Base-by-base conservation (phyloP, 2,329 filamentous ascomycete species). In the Ophiobolus disseminans region DNA sequence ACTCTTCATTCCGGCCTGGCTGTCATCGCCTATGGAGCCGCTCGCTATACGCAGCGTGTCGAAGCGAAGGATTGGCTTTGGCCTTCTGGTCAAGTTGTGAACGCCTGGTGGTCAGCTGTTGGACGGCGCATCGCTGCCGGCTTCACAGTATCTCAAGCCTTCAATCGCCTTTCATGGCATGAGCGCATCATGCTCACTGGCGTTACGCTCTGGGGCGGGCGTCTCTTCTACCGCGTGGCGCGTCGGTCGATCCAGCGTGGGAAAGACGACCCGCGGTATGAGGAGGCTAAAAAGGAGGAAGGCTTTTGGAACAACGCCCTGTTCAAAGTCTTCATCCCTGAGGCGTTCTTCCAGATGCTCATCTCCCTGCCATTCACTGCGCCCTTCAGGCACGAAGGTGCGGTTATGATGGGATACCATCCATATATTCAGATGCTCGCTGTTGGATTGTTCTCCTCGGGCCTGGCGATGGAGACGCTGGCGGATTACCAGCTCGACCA, bases 61-160 rank as follows among this genome's bases (percentile, higher is more conserved):
- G 83, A 86, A 46, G 73, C 78, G n/a, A 86, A 86, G 59, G 83
- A 86, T 63, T 82, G 79, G 74, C 68, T 83, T 5, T 85, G 82
- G 82, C 80, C 82, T 1, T 70, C 75, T 3, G 80, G 75, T 2
- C 80, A 80, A 58, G 77, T 85, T 8, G 66, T 75, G 47, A 85
- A 84, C 61, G 82, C 81, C 5, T 86, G 83, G 83, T 85, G 82
- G 80, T 80, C 76, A 45, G 81, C 83, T 17, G 68, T 86, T 32
- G 82, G 82, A 11, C 73, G 76, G n/a, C 78, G 77, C 4, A 72
- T 83, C 9, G 70, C 75, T 46, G 73, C 77, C 22, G 76, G 78
- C 1, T 64, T 81, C 16, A 76, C 80, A 0, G 48, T 82, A 4
- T 58, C 71, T 1, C 71, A 77, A 37, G 80, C 81, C 13, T 76